These are phyloP conservation scores for Barnettozyma vustinii DNA, from an alignment of 805 yeast genomes.

Conservation along the genomic window DNA sequence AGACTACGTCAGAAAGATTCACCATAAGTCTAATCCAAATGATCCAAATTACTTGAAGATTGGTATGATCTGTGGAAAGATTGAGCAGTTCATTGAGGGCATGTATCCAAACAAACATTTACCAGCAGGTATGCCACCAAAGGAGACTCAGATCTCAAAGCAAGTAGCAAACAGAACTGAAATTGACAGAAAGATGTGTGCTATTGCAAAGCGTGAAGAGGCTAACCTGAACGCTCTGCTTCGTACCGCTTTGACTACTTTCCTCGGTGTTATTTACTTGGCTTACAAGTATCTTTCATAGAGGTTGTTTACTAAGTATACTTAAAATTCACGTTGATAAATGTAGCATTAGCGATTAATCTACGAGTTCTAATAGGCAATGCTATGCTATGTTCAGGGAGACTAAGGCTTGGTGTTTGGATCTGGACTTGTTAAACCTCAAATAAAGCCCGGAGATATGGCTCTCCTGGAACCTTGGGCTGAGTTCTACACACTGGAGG, in stretches of 20 bases:
- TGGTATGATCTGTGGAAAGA: constrained; percentile 80
- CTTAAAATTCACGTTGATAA: too few species aligned
- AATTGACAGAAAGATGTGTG: constrained; percentile 32
- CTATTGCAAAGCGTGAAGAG: constrained; percentile 21
- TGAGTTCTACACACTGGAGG: too few species aligned
- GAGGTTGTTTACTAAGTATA: too few species aligned
- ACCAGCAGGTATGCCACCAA: constrained; percentile 47
- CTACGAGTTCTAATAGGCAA: too few species aligned
- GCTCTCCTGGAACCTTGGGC: too few species aligned
- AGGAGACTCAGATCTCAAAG: constrained; percentile 30
- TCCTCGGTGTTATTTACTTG: constrained; percentile 3
- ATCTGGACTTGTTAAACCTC: neutral
- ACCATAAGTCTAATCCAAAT: constrained; percentile 67
- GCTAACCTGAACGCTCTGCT: constrained; percentile 15
- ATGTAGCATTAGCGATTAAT: too few species aligned
- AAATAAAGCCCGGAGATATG: too few species aligned
- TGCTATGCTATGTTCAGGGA: too few species aligned
- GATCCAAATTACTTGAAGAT: constrained; percentile 85
- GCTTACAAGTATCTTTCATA: neutral
- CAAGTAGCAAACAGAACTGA: constrained; percentile 39
- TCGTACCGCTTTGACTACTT: constrained; percentile 2
- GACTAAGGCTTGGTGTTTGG: neutral
- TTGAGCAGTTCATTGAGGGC: constrained; percentile 81
- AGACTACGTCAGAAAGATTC: constrained; percentile 66
- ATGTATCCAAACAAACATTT: constrained; percentile 56